Percentiles rank a stretch among this genome's conserved stretches.
Conservation (phyloP, 306 rosid species). For the Phaseolus lunatus region DNA sequence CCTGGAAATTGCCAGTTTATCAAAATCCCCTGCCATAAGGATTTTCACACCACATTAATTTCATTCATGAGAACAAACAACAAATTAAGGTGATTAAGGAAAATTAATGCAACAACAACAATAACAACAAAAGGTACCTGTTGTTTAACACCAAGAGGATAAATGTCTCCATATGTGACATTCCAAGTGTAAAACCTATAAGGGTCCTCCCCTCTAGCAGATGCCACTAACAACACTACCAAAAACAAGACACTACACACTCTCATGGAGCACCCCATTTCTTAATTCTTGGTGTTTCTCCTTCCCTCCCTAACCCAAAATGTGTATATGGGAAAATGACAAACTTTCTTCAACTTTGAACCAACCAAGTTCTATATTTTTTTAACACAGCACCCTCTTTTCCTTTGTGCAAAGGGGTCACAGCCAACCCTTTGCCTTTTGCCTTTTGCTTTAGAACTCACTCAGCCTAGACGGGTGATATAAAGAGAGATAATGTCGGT, state of each 20-base stretch:
- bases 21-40: slow-evolving; percentile 73
- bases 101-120: neutral
- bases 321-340: slow-evolving; percentile 30
- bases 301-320: slow-evolving; percentile 16
- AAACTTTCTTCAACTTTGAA: neutral
- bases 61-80: neutral
- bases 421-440: slow-evolving; percentile 19
- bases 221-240: slow-evolving; percentile 54
- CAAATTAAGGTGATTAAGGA: neutral
- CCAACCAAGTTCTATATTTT: slow-evolving; percentile 8
- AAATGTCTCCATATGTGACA: slow-evolving; percentile 85
- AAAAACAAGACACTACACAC: slow-evolving; percentile 35
- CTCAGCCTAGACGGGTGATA: slow-evolving; percentile 21
- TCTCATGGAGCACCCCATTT: slow-evolving; percentile 55
- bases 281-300: slow-evolving; percentile 6
- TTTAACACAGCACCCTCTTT: neutral
- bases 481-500: slow-evolving; percentile 47
- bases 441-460: slow-evolving; percentile 29
- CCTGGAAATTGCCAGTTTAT: slow-evolving; percentile 95
- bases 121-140: slow-evolving; percentile 49
- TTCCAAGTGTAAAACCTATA: slow-evolving; percentile 81
- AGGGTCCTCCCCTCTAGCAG: slow-evolving; percentile 71
- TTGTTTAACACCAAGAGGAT: slow-evolving; percentile 87
- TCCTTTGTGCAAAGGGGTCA: slow-evolving; percentile 41
- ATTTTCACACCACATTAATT: slow-evolving; percentile 19